These are phyloP conservation scores for Xylaria acuta DNA, from an alignment of 495 filamentous ascomycete species.

Conservation along the genomic window DNA sequence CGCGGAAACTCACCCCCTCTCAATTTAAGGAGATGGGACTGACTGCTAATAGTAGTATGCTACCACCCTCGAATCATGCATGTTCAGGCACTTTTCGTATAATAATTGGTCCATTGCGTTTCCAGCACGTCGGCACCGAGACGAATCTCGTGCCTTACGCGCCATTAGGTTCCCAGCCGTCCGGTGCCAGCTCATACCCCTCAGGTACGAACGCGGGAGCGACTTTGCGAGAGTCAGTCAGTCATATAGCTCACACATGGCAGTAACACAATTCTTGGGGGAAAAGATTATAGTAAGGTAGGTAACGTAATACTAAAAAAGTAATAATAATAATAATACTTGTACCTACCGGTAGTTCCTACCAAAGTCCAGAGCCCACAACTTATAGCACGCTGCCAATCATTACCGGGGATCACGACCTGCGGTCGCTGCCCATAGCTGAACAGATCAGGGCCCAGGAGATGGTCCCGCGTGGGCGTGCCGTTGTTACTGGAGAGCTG, in stretches of 20 bases:
- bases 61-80: constrained; percentile 7
- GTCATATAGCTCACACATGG: neutral
- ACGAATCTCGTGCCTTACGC: constrained; percentile 17
- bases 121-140: neutral
- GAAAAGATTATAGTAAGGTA: neutral
- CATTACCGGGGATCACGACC: constrained; percentile 43
- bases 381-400: constrained; percentile 53
- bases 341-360: constrained; percentile 48
- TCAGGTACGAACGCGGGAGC: constrained; percentile 48
- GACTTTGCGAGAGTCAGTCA: constrained; percentile 31
- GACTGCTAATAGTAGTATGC: constrained; percentile 1
- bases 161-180: constrained; percentile 44
- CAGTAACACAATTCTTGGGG: neutral
- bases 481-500: constrained; percentile 42
- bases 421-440: constrained; percentile 50
- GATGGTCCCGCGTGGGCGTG: constrained; percentile 47
- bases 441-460: constrained; percentile 59
- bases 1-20: neutral
- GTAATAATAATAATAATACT: neutral
- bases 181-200: constrained; percentile 46
- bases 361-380: constrained; percentile 56
- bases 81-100: neutral
- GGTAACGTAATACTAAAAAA: constrained; percentile 1
- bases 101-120: neutral
- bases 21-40: constrained; percentile 9